phyloP scores from a whole-genome alignment of 1,284 basidiomycete species.

The Ustilago trichophora region DNA sequence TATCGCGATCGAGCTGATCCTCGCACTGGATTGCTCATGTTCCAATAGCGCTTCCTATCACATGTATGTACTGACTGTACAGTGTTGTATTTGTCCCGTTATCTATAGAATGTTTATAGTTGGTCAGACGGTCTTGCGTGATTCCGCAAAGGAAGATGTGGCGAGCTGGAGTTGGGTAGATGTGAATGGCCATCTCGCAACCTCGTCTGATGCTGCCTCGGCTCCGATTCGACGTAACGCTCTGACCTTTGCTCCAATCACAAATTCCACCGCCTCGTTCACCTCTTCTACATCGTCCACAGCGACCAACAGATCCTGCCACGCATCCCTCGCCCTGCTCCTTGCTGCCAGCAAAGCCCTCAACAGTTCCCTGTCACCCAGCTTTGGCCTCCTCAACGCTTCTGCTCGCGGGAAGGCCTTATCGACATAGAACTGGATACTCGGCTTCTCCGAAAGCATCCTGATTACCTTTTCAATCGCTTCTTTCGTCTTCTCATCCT shows the following conservation, averaged over 20 bases:
- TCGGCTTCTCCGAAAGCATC: constrained; percentile 20
- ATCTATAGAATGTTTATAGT: no score
- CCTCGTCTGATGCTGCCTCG: no score
- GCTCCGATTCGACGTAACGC: constrained; percentile 3
- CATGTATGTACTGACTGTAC: no score
- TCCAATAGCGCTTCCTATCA: neutral
- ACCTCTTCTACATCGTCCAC: neutral
- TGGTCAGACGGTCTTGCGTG: no score
- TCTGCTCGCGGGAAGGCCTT: constrained; percentile 4
- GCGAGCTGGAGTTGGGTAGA: no score
- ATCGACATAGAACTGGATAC: constrained; percentile 40
- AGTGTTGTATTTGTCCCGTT: neutral
- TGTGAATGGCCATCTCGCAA: no score
- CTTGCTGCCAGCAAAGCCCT: constrained; percentile 15
- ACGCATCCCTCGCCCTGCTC: neutral
- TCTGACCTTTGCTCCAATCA: constrained; percentile 4
- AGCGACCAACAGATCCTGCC: neutral
- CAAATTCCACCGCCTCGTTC: neutral
- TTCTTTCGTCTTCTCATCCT: neutral
- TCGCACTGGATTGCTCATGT: constrained; percentile 4
- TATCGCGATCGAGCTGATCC: constrained; percentile 47
- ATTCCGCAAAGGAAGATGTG: no score
- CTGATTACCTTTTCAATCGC: constrained; percentile 10
- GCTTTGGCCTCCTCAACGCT: neutral
- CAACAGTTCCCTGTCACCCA: constrained; percentile 6